Percentiles rank a stretch among this genome's conserved stretches.
Conservation (phyloP, 805 yeast genomes). For the Wickerhamiella kurtzmanii region DNA sequence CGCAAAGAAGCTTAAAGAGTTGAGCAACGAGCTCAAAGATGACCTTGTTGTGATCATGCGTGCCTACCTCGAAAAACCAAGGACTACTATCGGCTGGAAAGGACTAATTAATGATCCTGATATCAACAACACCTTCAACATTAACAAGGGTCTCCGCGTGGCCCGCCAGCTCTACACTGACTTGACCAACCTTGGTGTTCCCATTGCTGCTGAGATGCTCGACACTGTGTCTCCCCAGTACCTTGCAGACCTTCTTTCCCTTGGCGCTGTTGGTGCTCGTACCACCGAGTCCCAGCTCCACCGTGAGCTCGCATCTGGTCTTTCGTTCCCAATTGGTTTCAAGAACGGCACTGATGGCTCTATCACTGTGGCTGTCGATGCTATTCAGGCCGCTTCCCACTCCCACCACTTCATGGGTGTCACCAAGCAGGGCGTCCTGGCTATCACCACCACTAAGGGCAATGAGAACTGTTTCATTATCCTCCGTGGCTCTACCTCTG, state of each 20-base stretch:
- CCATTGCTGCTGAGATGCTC: constrained; percentile 95
- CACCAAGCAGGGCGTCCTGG: constrained; percentile 93
- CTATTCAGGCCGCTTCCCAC: constrained; percentile 79
- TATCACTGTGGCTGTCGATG: constrained; percentile 84
- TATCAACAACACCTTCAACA: constrained; percentile 79
- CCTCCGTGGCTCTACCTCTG: constrained; percentile 88
- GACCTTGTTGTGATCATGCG: constrained; percentile 87
- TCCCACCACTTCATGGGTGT: constrained; percentile 95
- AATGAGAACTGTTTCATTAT: constrained; percentile 89
- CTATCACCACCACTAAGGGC: constrained; percentile 92
- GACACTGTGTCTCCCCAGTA: constrained; percentile 96
- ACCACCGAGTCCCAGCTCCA: constrained; percentile 97
- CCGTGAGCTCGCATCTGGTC: constrained; percentile 93
- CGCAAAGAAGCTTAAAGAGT: constrained; percentile 50
- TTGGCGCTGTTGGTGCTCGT: constrained; percentile 98
- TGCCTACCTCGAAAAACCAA: constrained; percentile 95
- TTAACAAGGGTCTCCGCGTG: constrained; percentile 83
- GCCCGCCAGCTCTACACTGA: constrained; percentile 76
- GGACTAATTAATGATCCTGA: constrained; percentile 97
- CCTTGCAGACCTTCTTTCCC: constrained; percentile 75
- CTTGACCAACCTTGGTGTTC: constrained; percentile 65
- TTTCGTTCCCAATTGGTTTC: constrained; percentile 98
- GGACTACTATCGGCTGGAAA: constrained; percentile 99
- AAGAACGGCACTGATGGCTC: constrained; percentile 98
- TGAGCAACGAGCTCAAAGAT: constrained; percentile 55